Base-by-base conservation (phyloP, 495 filamentous ascomycete species). In the Mycothermus thermophilus region DNA sequence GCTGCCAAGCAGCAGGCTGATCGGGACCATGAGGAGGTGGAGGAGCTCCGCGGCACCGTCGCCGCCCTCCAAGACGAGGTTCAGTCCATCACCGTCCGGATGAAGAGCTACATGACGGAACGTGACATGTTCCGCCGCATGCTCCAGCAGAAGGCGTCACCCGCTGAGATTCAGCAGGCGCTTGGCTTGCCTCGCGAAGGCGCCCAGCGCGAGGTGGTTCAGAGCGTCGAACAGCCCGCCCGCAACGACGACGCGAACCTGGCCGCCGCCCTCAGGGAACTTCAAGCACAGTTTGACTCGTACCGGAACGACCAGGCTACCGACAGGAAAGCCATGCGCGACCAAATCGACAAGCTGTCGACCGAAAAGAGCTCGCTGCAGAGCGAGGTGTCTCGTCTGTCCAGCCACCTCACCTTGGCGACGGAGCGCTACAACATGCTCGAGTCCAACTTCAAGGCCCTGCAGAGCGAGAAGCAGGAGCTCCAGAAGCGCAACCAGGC, bases 81-180 rank as follows among this genome's bases (percentile, higher is more conserved):
- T 22, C 69, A 79, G 40, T 77, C 79, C 21, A 72, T 90, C 30
- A 67, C 78, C 3, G 74, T 80, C 5, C 78, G 83, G 41, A 80
- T 82, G 20, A 79, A 94, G 63, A 93, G 84, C 55, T 93, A 93
- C 44, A 80, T 88, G 31, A 83, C 83, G 50, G 90, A 99, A 60
- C 75, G 90, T 22, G 87, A 99, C 47, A 95, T 93, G 71, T 95
- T 93, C 76, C 74, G 85, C 19, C 83, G 84, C 26, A 90, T 95
- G 74, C 72, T 94, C 10, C 75, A 83, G 38, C 79, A 84, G 44
- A 62, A 76, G 20, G 67, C 66, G 8, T 55, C 63, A 11, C 58
- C 69, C 5, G 62, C 66, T 4, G 81, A 90, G 47, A 57, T 70
- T 31, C 62, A 64, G 14, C 76, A 72, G 16, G 62, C 70, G 3